Evolutionary conservation across 495 filamentous ascomycete species (phyloP).

Genomic region (Penicillium atrosanguineum): DNA sequence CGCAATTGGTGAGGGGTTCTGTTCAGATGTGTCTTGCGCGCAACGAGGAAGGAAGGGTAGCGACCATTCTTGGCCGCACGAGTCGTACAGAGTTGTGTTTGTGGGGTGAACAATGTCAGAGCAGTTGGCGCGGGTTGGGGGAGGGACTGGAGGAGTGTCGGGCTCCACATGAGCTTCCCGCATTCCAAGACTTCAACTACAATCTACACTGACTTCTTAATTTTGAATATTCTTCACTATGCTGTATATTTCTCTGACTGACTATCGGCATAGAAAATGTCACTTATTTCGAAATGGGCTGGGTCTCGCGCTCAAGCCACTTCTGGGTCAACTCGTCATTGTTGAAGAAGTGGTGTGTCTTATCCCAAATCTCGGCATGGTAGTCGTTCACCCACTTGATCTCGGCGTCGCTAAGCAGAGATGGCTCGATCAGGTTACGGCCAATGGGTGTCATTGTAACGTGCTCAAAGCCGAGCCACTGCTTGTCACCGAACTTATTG

Average conservation of each 20-base stretch:
- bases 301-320: constrained; percentile 88
- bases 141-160: constrained; percentile 14
- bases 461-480: constrained; percentile 92
- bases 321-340: constrained; percentile 62
- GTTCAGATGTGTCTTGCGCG: constrained; percentile 15
- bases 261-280: neutral
- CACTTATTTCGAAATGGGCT: constrained; percentile 43
- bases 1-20: constrained; percentile 9
- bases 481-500: constrained; percentile 86
- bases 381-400: constrained; percentile 86
- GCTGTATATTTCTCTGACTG: neutral
- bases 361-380: constrained; percentile 75
- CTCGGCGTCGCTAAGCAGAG: constrained; percentile 71
- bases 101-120: constrained; percentile 10
- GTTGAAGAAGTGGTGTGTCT: constrained; percentile 80
- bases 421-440: constrained; percentile 78
- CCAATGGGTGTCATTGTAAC: constrained; percentile 97
- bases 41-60: constrained; percentile 6
- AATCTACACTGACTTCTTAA: neutral
- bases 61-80: constrained; percentile 20
- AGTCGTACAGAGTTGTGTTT: neutral
- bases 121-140: constrained; percentile 18
- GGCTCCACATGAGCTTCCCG: constrained; percentile 30
- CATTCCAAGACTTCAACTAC: constrained; percentile 9
- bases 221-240: neutral